Percentiles rank a stretch among this genome's conserved stretches.
These are phyloP conservation scores for Rhizopus sp. DNA, from an alignment of 371 early-diverging fungal species.

Conservation along the genomic window DNA sequence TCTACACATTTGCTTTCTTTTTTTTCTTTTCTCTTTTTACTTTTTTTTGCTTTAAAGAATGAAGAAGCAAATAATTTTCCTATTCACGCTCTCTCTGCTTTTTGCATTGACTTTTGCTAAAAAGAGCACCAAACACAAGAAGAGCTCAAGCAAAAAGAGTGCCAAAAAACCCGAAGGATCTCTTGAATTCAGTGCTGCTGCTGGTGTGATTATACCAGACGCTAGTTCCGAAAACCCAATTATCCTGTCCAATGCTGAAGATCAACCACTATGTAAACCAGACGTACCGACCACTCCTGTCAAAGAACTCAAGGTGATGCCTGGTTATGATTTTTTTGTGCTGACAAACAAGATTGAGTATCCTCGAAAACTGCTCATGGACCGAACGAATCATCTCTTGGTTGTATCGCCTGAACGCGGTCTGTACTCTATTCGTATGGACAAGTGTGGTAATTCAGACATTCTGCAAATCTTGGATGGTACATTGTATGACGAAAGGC, in stretches of 20 bases:
- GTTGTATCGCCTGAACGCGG: conserved; percentile 32
- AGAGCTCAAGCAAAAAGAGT: not conserved
- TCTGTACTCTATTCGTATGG: conserved; percentile 43
- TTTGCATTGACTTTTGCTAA: not conserved
- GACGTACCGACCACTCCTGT: conserved; percentile 20
- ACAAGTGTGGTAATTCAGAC: conserved; percentile 43
- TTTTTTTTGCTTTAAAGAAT: not conserved
- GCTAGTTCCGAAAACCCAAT: conserved; percentile 44
- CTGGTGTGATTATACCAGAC: conserved; percentile 37
- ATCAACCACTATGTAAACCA: conserved; percentile 43
- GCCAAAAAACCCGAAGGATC: conserved; percentile 20
- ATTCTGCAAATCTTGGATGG: conserved; percentile 20
- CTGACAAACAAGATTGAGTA: conserved; percentile 27
- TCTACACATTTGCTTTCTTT: not conserved
- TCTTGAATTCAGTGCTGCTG: conserved; percentile 27
- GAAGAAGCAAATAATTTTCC: not conserved
- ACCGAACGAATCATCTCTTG: conserved; percentile 40
- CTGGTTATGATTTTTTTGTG: conserved; percentile 40
- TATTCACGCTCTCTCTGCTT: not conserved
- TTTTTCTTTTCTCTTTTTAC: not conserved
- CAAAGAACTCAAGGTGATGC: conserved; percentile 25
- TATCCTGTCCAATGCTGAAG: conserved; percentile 32
- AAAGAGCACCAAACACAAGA: not conserved
- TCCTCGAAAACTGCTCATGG: conserved; percentile 40
- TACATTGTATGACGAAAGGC: conserved; percentile 14